phyloP scores from a whole-genome alignment of 2,329 filamentous ascomycete genomes.

The Penicillium italicum region DNA sequence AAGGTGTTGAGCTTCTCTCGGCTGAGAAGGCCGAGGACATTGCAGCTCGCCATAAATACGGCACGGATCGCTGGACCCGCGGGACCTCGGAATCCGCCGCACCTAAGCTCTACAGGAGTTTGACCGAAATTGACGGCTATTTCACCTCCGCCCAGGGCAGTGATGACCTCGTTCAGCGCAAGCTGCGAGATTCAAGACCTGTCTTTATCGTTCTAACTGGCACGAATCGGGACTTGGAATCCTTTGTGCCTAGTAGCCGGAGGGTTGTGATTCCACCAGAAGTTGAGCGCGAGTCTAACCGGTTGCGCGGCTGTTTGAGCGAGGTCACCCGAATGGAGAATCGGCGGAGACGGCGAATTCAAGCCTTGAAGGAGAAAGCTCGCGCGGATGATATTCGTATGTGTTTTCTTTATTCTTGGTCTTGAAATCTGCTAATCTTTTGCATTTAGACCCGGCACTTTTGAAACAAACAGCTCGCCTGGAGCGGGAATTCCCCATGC shows the following conservation, averaged over 20 bases:
- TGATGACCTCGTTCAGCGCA: conserved; percentile 69
- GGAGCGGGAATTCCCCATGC: conserved; percentile 81
- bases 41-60: conserved; percentile 69
- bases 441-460: conserved; percentile 62
- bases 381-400: conserved; percentile 80
- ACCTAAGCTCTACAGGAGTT: conserved; percentile 68
- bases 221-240: conserved; percentile 74
- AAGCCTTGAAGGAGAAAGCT: conserved; percentile 72
- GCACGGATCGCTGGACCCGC: conserved; percentile 80
- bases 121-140: conserved; percentile 79
- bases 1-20: conserved; percentile 73
- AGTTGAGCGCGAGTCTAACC: conserved; percentile 73
- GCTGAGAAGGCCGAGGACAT: conserved; percentile 83
- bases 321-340: conserved; percentile 82
- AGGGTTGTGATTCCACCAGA: conserved; percentile 74
- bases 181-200: conserved; percentile 71
- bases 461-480: conserved; percentile 77
- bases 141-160: conserved; percentile 68
- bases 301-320: conserved; percentile 75
- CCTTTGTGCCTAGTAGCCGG: conserved; percentile 83
- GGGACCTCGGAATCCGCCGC: conserved; percentile 66
- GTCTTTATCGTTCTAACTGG: conserved; percentile 73
- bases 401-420: conserved; percentile 18
- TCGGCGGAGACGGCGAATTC: conserved; percentile 72
- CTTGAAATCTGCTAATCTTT: not conserved